Conservation (phyloP, 192 early-diverging fungal species). For the Haplosporangium gracile region DNA sequence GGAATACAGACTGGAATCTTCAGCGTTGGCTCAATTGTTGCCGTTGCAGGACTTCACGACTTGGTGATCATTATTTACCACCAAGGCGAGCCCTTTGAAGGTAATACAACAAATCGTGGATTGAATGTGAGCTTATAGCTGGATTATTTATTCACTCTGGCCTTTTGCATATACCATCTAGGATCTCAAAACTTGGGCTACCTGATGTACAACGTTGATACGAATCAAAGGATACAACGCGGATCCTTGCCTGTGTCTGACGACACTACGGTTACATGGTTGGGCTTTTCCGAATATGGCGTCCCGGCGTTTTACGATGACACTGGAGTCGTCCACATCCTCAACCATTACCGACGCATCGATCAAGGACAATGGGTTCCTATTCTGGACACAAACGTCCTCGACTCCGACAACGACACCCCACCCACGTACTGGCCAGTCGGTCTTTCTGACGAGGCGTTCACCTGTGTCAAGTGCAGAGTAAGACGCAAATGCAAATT, state of each 20-base stretch:
- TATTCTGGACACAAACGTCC: constrained; percentile 73
- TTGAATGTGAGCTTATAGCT: not conserved
- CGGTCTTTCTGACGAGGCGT: constrained; percentile 75
- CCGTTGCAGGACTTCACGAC: constrained; percentile 55
- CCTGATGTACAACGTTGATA: constrained; percentile 72
- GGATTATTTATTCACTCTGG: not conserved
- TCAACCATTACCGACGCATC: constrained; percentile 76
- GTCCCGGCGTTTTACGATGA: constrained; percentile 87
- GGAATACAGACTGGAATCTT: constrained; percentile 85
- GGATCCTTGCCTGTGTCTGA: constrained; percentile 76
- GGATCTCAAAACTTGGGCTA: constrained; percentile 72
- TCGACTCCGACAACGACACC: constrained; percentile 38
- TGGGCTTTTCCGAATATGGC: constrained; percentile 86
- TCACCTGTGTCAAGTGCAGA: constrained; percentile 82
- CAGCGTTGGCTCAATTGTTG: constrained; percentile 69
- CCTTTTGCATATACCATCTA: constrained; percentile 7
- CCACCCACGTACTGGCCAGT: constrained; percentile 86
- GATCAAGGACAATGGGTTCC: constrained; percentile 86
- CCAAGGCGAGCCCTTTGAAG: constrained; percentile 42
- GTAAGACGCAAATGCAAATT: constrained; percentile 46
- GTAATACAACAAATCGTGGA: not conserved
- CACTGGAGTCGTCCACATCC: constrained; percentile 76
- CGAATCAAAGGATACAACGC: constrained; percentile 62
- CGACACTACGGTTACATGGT: constrained; percentile 77
- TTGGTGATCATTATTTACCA: constrained; percentile 57